Percentiles rank a stretch among this genome's conserved stretches.
Conservation (phyloP, 2,329 filamentous ascomycete genomes). For the Didymella keratinophila region DNA sequence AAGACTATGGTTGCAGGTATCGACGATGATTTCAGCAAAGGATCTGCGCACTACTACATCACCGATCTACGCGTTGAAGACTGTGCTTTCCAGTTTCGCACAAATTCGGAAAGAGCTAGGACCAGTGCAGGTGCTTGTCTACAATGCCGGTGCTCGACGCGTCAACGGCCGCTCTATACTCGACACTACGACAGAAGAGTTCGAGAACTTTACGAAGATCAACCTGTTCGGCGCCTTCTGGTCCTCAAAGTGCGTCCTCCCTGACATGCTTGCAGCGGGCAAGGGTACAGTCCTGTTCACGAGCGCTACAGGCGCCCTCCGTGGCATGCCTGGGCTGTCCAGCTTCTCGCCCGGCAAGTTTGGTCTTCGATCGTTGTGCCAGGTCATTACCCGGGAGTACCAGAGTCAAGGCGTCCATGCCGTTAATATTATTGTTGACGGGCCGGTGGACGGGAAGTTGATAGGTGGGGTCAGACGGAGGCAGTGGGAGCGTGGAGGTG, state of each 20-base stretch:
- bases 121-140: constrained; percentile 29
- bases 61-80: background rate
- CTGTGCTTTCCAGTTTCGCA: constrained; percentile 6
- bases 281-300: constrained; percentile 32
- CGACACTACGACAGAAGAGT: constrained; percentile 29
- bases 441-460: constrained; percentile 2
- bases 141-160: constrained; percentile 31
- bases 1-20: constrained; percentile 28
- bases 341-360: constrained; percentile 33
- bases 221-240: constrained; percentile 32
- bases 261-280: constrained; percentile 27
- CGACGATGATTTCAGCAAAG: background rate
- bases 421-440: background rate
- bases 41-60: background rate
- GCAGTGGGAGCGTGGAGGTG: constrained; percentile 1
- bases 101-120: constrained; percentile 26
- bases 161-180: constrained; percentile 30
- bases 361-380: constrained; percentile 23
- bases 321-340: constrained; percentile 27
- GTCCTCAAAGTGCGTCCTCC: constrained; percentile 30
- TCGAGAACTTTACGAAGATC: constrained; percentile 34
- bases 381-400: constrained; percentile 19
- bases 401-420: constrained; percentile 13
- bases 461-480: background rate
- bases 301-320: constrained; percentile 28